A percentile compares a stretch with the other conserved stretches of the same genome.
These are phyloP conservation scores for Calonectria hawksworthii DNA, from an alignment of 2,329 filamentous ascomycete genomes.

Conservation along the genomic window DNA sequence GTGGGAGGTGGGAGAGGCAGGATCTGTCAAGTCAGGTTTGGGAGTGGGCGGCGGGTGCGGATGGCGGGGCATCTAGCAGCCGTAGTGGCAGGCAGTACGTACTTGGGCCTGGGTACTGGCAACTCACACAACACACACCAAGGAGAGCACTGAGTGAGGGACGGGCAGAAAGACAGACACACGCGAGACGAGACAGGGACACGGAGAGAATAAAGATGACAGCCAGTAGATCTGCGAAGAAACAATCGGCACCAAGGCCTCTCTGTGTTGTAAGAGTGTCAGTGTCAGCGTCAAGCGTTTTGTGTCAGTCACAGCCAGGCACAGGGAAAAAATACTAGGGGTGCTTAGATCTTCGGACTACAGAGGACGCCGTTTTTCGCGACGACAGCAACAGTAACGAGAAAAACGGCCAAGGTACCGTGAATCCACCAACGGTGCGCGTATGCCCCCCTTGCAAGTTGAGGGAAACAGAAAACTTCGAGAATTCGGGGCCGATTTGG, in stretches of 20 bases:
- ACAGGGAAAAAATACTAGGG: not conserved
- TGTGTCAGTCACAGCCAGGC: slow-evolving; percentile 1
- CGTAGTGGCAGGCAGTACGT: slow-evolving; percentile 1
- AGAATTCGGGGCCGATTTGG: slow-evolving; percentile 16
- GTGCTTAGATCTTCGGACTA: not conserved
- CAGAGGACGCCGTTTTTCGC: not conserved
- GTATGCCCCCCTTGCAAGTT: not conserved
- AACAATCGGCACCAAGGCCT: not conserved
- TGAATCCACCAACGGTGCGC: not conserved
- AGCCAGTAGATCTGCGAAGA: not conserved
- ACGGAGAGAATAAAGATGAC: not conserved
- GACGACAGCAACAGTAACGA: not conserved
- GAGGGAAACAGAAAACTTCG: slow-evolving; percentile 6
- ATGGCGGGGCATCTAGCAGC: slow-evolving; percentile 47
- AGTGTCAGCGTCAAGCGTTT: not conserved
- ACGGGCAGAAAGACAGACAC: not conserved
- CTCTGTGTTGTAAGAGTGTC: slow-evolving; percentile 2
- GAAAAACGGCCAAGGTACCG: not conserved
- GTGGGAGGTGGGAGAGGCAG: slow-evolving; percentile 39
- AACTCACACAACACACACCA: slow-evolving; percentile 7
- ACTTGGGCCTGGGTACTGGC: not conserved
- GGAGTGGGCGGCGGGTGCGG: slow-evolving; percentile 37
- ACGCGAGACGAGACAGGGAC: not conserved
- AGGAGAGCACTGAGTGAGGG: not conserved
- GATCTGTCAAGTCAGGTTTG: slow-evolving; percentile 49